Base-by-base conservation (phyloP, 352 stramenopile species). In the Globisporangium takayamanum region DNA sequence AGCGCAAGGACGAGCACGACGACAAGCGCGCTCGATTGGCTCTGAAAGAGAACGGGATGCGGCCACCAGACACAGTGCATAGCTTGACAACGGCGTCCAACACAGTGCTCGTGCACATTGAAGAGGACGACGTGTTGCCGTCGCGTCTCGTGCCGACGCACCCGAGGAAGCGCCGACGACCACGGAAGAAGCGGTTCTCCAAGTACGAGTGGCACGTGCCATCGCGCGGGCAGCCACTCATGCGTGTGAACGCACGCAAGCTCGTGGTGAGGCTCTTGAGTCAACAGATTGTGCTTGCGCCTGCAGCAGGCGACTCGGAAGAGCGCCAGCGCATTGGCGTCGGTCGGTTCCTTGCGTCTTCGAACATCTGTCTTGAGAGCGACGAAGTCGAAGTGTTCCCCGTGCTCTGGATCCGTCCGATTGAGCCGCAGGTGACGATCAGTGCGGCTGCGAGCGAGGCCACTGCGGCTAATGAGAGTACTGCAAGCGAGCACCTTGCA, bases 311-410 rank as follows among this genome's bases (percentile, higher is more conserved):
- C 30, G 56, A 69, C 16, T 79, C 72, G 4, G 16, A 46, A 20
- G 41, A 51, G 7, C 49, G 42, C 7, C 47, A 62, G 33, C n/a
- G 28, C 50, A 64, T 84, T 28, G 25, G 41, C 1, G 55, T 84
- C 15, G 74, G 73, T 1, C 45, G 28, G n/a, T 88, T 82, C 59
- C 46, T 81, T 22, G 58, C 68, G 44, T 79, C 74, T 16, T 80
- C 76, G 0, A 76, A 72, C 30, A 72, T 88, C 51, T 69, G 63
- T 5, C 59, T 88, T 4, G 68, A 84, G 48, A 70, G 78, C 18
- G 72, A 84, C 33, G 62, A 88, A 56, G 72, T 88, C 15, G 78
- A 88, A 57, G 78, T 87, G 5, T 88, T 85, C 44, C 78, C 78
- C 10, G 74, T 87, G 15, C 59, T 88, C 50, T 41, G 82, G 33